Percentiles rank a stretch among this genome's conserved stretches.
phyloP scores from a whole-genome alignment of 2,329 filamentous ascomycete species.

The Aspergillus uvarum region DNA sequence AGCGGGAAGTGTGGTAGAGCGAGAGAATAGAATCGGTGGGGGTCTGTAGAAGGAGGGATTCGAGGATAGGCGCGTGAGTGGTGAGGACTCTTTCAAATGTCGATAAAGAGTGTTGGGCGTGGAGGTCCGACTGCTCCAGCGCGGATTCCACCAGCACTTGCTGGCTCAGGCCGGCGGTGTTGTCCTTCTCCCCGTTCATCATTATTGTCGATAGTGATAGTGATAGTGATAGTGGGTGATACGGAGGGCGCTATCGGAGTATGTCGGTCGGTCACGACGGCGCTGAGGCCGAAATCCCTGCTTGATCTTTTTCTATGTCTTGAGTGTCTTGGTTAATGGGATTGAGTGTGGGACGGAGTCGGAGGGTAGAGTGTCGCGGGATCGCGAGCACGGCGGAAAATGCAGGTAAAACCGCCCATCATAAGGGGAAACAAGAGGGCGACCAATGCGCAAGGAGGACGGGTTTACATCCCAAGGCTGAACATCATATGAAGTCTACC shows the following conservation, averaged over 20 bases:
- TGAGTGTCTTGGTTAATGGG: background rate
- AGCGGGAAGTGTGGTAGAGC: slow-evolving; percentile 58
- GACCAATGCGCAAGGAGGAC: slow-evolving; percentile 21
- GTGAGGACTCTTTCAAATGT: slow-evolving; percentile 57
- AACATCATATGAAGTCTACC: slow-evolving; percentile 30
- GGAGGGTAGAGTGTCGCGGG: slow-evolving; percentile 29
- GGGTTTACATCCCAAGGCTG: slow-evolving; percentile 26
- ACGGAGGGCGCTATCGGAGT: slow-evolving; percentile 9
- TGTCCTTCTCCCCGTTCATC: slow-evolving; percentile 11
- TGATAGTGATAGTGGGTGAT: background rate
- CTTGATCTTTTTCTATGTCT: slow-evolving; percentile 11
- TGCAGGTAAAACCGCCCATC: slow-evolving; percentile 32
- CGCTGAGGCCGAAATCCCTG: background rate
- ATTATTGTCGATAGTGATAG: slow-evolving; percentile 8
- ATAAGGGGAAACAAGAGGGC: slow-evolving; percentile 27
- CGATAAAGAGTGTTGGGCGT: slow-evolving; percentile 38
- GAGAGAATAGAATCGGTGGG: slow-evolving; percentile 57
- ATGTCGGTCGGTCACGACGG: slow-evolving; percentile 16
- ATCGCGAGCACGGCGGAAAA: slow-evolving; percentile 29
- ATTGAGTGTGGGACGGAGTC: slow-evolving; percentile 1
- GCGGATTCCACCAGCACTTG: slow-evolving; percentile 28
- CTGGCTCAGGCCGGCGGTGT: slow-evolving; percentile 13
- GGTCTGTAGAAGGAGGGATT: slow-evolving; percentile 58
- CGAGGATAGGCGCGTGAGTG: slow-evolving; percentile 58
- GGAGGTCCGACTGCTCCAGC: slow-evolving; percentile 22